A percentile compares a stretch with the other conserved stretches of the same genome.
Conservation (phyloP, 371 early-diverging fungal species). For the Mucor lusitanicus region DNA sequence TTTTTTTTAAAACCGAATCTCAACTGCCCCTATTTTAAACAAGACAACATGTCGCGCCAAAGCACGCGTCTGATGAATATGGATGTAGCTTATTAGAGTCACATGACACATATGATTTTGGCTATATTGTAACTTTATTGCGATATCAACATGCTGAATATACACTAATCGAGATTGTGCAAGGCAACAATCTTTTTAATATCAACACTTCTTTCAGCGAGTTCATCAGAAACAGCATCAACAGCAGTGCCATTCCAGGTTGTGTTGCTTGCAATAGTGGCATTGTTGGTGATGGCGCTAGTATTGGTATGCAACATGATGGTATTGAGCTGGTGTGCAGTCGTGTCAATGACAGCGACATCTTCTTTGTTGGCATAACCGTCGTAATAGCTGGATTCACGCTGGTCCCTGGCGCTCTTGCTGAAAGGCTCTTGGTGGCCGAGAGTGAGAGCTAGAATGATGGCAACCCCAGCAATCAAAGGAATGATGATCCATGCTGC, state of each 20-base stretch:
- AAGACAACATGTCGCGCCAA: not conserved
- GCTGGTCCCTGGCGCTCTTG: not conserved
- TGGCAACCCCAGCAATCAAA: not conserved
- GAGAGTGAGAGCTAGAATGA: not conserved
- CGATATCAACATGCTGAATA: too few species aligned
- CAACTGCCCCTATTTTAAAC: not conserved
- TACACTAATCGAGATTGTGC: too few species aligned
- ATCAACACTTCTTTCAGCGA: not conserved
- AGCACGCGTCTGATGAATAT: not conserved
- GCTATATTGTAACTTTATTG: too few species aligned
- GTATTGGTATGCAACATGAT: too few species aligned
- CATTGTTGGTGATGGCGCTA: too few species aligned
- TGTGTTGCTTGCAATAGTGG: too few species aligned
- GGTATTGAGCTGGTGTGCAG: not conserved
- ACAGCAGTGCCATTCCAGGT: not conserved
- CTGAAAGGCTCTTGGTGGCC: not conserved
- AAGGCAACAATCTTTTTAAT: not conserved
- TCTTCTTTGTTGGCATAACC: not conserved
- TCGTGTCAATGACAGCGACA: not conserved
- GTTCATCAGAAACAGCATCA: not conserved
- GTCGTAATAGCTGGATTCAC: not conserved
- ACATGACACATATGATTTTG: too few species aligned
- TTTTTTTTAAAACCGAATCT: not conserved
- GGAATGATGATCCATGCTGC: not conserved
- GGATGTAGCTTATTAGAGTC: not conserved